phyloP scores from a whole-genome alignment of 2,329 filamentous ascomycete genomes.

The Aspergillus fijiensis region DNA sequence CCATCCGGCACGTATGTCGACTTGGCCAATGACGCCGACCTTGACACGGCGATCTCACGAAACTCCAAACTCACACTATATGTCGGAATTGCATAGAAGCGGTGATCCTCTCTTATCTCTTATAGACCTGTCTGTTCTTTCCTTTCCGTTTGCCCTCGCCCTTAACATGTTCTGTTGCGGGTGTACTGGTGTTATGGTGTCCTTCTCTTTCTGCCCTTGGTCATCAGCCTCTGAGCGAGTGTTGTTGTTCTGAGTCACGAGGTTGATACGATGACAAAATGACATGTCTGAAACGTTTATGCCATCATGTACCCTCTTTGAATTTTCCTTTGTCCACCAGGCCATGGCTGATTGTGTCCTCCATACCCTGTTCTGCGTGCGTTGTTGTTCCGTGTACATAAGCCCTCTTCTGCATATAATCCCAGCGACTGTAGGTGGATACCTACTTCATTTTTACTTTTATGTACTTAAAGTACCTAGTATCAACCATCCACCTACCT shows the following conservation, averaged over 20 bases:
- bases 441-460: constrained; percentile 1
- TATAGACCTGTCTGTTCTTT: constrained; percentile 20
- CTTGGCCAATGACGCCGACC: constrained; percentile 75
- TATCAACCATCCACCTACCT: not conserved
- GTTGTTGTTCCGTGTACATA: constrained; percentile 34
- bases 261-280: constrained; percentile 33
- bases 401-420: constrained; percentile 31
- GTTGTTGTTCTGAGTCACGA: constrained; percentile 22
- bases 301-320: constrained; percentile 31
- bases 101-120: constrained; percentile 1
- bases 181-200: constrained; percentile 21
- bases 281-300: constrained; percentile 32
- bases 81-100: constrained; percentile 46
- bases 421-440: constrained; percentile 10
- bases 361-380: constrained; percentile 21
- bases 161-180: constrained; percentile 9
- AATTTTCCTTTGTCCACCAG: constrained; percentile 12
- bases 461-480: not conserved
- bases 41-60: constrained; percentile 74
- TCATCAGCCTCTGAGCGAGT: constrained; percentile 26
- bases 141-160: not conserved
- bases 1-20: constrained; percentile 70
- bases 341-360: constrained; percentile 18
- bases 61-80: constrained; percentile 86
- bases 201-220: constrained; percentile 16